Base-by-base conservation (phyloP, 768 basidiomycete genomes). In the Gymnopilus dilepis region DNA sequence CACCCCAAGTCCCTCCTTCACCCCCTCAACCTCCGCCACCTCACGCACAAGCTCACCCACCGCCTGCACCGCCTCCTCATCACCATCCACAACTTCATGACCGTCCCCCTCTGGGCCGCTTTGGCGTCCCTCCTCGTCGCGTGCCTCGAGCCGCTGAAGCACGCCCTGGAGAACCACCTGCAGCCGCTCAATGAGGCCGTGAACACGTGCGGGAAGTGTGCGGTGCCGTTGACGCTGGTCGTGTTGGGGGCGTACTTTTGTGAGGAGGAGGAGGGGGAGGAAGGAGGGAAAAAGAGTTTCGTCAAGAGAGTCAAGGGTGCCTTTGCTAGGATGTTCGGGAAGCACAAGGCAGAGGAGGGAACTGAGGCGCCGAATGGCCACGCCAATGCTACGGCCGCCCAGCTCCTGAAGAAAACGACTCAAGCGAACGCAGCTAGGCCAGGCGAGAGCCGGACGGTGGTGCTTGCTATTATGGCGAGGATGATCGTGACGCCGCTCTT, bases 201-300 rank as follows among this genome's bases (percentile, higher is more conserved):
- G 51, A 80, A 77, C 1, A 76, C 78, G 12, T 87, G 89, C 0
- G 92, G 94, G 1, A 86, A 82, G 61, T 94, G 92, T 62, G 88
- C 90, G 9, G 89, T 98, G 62, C 97, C 96, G 0, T 70, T 98
- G 26, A 98, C 96, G 2, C 79, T 97, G 24, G 82, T 98, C 58
- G 94, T 97, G 6, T 87, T 98, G 42, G 96, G 96, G 11, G 95
- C 92, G 13, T 98, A 96, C 79, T 97, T 97, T 76, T 90, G 87
- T 72, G 78, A 67, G 12, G 69, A 65, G 43, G 65, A 58, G 53
- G 65, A 59, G 12, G 56, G 17, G 6, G 13, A 21, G 19, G 54
- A 57, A 33, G 51, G 51, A 45, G 47, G 33, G 21, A 47, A 38
- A 34, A 56, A 52, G n/a, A 52, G 38, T 2, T 3, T 37, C 2